Evolutionary conservation across 2,329 filamentous ascomycete species (phyloP).

Genomic region (Helminthosporium solani): DNA sequence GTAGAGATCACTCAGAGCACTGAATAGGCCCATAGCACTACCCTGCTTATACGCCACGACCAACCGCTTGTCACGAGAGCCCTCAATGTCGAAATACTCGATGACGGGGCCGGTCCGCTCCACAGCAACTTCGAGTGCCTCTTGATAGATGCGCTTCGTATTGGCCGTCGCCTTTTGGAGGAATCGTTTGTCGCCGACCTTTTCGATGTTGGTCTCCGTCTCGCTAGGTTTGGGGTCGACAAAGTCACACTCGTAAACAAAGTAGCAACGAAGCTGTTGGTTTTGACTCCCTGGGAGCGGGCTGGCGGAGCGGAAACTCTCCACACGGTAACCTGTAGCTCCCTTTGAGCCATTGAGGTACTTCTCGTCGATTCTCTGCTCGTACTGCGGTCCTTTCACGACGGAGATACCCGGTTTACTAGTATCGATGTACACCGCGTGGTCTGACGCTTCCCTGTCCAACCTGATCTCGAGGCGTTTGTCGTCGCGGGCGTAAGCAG

Average conservation of each 20-base stretch:
- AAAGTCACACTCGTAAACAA: slow-evolving; percentile 96
- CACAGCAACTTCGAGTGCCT: slow-evolving; percentile 85
- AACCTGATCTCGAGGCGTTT: slow-evolving; percentile 91
- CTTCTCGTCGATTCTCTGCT: slow-evolving; percentile 90
- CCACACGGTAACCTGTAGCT: slow-evolving; percentile 80
- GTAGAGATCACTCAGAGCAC: slow-evolving; percentile 90
- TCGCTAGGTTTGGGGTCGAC: slow-evolving; percentile 69
- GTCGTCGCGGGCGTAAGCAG: slow-evolving; percentile 88
- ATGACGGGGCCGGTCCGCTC: slow-evolving; percentile 89
- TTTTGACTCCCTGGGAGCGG: slow-evolving; percentile 73
- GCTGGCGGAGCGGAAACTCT: slow-evolving; percentile 92
- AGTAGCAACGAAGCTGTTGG: slow-evolving; percentile 92
- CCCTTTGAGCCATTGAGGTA: slow-evolving; percentile 79
- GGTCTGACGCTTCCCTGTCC: slow-evolving; percentile 91
- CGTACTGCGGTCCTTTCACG: slow-evolving; percentile 81
- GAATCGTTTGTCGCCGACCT: slow-evolving; percentile 92
- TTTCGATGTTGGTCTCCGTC: slow-evolving; percentile 82
- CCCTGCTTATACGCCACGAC: slow-evolving; percentile 93
- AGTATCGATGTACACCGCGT: slow-evolving; percentile 98
- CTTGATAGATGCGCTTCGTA: slow-evolving; percentile 93
- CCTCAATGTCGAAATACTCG: slow-evolving; percentile 95
- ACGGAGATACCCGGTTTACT: slow-evolving; percentile 82
- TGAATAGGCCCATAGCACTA: slow-evolving; percentile 91
- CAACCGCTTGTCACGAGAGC: slow-evolving; percentile 84
- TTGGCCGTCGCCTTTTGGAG: slow-evolving; percentile 93